phyloP scores from a whole-genome alignment of 2,329 filamentous ascomycete species.

The Ophiocordyceps camponoti-saundersi region DNA sequence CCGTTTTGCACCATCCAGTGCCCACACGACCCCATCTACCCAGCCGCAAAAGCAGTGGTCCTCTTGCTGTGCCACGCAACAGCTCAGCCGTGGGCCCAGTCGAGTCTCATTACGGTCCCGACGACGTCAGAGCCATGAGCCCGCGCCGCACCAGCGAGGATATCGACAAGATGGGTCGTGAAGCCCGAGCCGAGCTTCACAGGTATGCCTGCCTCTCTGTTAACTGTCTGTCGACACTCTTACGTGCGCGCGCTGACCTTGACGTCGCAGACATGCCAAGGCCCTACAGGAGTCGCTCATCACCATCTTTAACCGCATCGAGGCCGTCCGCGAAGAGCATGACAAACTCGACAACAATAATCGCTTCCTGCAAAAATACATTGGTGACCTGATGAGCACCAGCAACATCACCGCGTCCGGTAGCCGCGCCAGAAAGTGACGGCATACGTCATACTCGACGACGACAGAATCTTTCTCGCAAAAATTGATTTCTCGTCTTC shows the following conservation, averaged over 20 bases:
- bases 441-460: not conserved
- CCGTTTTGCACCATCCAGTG: slow-evolving; percentile 30
- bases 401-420: slow-evolving; percentile 50
- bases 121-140: slow-evolving; percentile 89
- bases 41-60: slow-evolving; percentile 64
- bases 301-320: slow-evolving; percentile 82
- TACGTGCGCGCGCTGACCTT: too few species aligned
- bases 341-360: slow-evolving; percentile 96
- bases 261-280: slow-evolving; percentile 56
- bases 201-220: slow-evolving; percentile 22
- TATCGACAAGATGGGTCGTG: slow-evolving; percentile 70
- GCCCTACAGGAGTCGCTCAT: slow-evolving; percentile 76
- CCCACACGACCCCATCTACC: slow-evolving; percentile 49
- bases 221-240: not conserved
- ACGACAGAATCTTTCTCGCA: not conserved
- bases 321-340: slow-evolving; percentile 85
- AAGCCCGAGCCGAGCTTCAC: slow-evolving; percentile 52
- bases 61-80: slow-evolving; percentile 67
- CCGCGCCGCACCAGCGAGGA: slow-evolving; percentile 81
- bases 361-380: slow-evolving; percentile 94
- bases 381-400: slow-evolving; percentile 87
- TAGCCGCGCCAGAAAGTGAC: slow-evolving; percentile 36
- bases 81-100: slow-evolving; percentile 55
- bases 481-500: not conserved
- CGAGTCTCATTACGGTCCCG: slow-evolving; percentile 62